These are phyloP conservation scores for Gracilaria gracilis DNA, from an alignment of 23 red algal species.

Conservation along the genomic window DNA sequence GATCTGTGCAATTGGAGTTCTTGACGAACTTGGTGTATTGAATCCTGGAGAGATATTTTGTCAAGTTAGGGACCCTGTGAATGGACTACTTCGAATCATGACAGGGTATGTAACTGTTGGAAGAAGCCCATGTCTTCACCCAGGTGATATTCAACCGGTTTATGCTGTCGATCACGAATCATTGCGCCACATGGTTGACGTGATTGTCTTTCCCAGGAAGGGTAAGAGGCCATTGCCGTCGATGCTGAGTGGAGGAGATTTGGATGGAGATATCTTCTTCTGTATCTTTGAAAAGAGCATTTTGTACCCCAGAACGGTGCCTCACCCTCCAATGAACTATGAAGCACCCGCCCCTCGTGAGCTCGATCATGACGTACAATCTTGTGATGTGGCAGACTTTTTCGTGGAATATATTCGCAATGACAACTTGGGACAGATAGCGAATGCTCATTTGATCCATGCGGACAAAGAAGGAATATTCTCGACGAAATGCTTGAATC, in stretches of 20 bases:
- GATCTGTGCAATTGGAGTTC: slow-evolving; percentile 30
- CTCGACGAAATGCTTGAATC: slow-evolving; percentile 19
- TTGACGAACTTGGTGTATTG: slow-evolving; percentile 46
- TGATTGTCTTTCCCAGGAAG: slow-evolving; percentile 48
- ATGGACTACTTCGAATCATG: background rate
- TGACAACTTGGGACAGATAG: slow-evolving; percentile 33
- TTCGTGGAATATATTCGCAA: slow-evolving; percentile 44
- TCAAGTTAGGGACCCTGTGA: slow-evolving; percentile 4
- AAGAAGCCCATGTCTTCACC: slow-evolving; percentile 46
- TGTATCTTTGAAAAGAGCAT: slow-evolving; percentile 47
- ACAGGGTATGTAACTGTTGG: slow-evolving; percentile 27
- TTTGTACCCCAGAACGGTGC: background rate
- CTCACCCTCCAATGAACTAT: slow-evolving; percentile 19
- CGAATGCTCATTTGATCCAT: slow-evolving; percentile 42
- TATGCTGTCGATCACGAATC: slow-evolving; percentile 15
- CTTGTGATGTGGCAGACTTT: slow-evolving; percentile 42
- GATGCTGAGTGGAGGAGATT: slow-evolving; percentile 48
- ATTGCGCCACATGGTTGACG: slow-evolving; percentile 41
- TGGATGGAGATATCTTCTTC: slow-evolving; percentile 36
- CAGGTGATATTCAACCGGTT: slow-evolving; percentile 39
- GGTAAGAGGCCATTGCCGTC: slow-evolving; percentile 40
- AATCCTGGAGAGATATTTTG: slow-evolving; percentile 39
- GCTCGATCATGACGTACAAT: background rate
- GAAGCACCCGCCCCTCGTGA: background rate
- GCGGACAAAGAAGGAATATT: slow-evolving; percentile 42